A percentile compares a stretch with the other conserved stretches of the same genome.
phyloP scores from a whole-genome alignment of 768 basidiomycete species.

The Leccinum truebloodii region DNA sequence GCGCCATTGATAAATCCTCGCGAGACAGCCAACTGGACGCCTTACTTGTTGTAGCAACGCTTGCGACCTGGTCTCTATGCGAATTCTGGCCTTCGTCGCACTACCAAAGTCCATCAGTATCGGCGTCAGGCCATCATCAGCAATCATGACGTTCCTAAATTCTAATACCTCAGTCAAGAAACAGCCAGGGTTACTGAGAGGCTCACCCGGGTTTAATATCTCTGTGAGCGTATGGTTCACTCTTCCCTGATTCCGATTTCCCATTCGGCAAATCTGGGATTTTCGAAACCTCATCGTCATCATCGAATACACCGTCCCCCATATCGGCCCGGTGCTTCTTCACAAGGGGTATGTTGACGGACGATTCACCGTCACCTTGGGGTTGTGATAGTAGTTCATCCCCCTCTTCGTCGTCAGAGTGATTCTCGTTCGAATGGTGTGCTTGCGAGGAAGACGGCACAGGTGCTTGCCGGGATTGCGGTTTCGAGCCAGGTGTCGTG shows the following conservation, averaged over 20 bases:
- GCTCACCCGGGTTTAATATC: conserved; percentile 95
- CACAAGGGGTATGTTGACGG: conserved; percentile 59
- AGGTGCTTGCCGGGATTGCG: conserved; percentile 24
- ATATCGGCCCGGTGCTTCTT: conserved; percentile 51
- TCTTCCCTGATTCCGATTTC: conserved; percentile 37
- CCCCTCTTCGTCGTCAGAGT: conserved; percentile 57
- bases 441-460: conserved; percentile 25
- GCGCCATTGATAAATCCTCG: conserved; percentile 1
- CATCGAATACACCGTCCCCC: conserved; percentile 70
- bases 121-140: conserved; percentile 81
- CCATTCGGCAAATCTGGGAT: conserved; percentile 42
- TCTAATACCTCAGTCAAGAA: conserved; percentile 3
- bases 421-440: conserved; percentile 26
- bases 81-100: conserved; percentile 80
- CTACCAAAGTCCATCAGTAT: conserved; percentile 99
- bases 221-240: conserved; percentile 90
- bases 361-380: conserved; percentile 58
- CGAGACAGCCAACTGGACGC: neutral
- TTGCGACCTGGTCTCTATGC: conserved; percentile 78
- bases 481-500: conserved; percentile 39
- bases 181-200: neutral
- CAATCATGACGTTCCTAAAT: conserved; percentile 90
- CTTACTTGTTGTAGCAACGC: conserved; percentile 86
- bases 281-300: conserved; percentile 59
- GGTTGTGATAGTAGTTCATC: conserved; percentile 75